Base-by-base conservation (phyloP, 139 green algal genomes). In the Ostreobium quekettii region DNA sequence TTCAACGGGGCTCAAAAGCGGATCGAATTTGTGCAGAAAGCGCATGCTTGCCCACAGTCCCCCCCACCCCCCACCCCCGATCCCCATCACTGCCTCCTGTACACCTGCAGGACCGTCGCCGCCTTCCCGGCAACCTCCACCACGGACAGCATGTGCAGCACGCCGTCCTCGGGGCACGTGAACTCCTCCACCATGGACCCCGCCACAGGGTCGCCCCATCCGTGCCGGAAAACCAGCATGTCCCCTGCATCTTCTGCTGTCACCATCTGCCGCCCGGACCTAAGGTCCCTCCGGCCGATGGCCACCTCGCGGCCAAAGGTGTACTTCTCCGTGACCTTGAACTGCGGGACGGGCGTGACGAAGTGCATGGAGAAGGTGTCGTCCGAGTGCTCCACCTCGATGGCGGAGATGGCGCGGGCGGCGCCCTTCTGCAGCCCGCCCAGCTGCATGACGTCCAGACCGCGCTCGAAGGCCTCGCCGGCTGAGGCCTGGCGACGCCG, bases 291-390 rank as follows among this genome's bases (percentile, higher is more conserved):
- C 0, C 65, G 65, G 1, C 30, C 11, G 0, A 38, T 36, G 8
- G 11, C 6, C 15, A 31, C 60, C 39, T n/a, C 30, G 28, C 42
- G 8, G 15, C 39, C 65, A 19, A 72, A 28, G 29, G 15, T 60
- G 47, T 48, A 72, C 19, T 30, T 35, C 48, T 72, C 65, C 31
- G 0, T 46, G 22, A 66, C 65, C 48, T 63, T 62, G 65, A 63
- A 72, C 29, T 63, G 49, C 4, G 65, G 65, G 8, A 72, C 42
- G 5, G 31, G 28, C 7, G 65, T 72, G 47, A 72, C 33, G 48
- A 48, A 66, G 2, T 63, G 49, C 47, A 48, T 24, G 29, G 48
- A 36, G 1, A 72, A 72, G 47, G 42, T 53, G 42, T 53, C 42
- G 15, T 53, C 42, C 15, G 42, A 26, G 15, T 31, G n/a, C 0